A percentile compares a stretch with the other conserved stretches of the same genome.
phyloP scores from a whole-genome alignment of 495 filamentous ascomycete species.

The Penicillium canariense region DNA sequence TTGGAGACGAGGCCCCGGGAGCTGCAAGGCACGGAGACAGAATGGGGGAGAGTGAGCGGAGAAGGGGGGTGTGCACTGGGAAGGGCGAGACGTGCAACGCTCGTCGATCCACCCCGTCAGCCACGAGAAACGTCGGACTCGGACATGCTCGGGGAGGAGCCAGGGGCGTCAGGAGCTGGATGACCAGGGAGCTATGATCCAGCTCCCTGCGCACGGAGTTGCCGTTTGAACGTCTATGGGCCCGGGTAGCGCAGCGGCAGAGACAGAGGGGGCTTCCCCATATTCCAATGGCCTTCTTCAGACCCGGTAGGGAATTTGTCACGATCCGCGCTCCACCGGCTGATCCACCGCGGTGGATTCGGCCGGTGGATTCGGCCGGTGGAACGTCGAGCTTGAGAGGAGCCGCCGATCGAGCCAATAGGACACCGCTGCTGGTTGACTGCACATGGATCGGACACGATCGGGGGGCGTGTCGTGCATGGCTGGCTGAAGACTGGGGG shows the following conservation, averaged over 20 bases:
- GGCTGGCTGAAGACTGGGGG: constrained; percentile 29
- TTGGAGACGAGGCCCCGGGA: not conserved
- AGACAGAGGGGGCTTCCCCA: constrained; percentile 5
- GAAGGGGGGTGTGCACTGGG: not conserved
- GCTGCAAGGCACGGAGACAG: constrained; percentile 12
- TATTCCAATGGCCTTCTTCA: constrained; percentile 9
- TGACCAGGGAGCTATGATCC: not conserved
- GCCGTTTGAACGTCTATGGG: too few species aligned
- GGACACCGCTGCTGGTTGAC: constrained; percentile 11
- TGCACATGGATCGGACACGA: constrained; percentile 17
- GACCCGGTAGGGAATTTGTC: constrained; percentile 21
- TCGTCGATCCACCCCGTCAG: constrained; percentile 16
- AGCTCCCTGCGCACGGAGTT: constrained; percentile 11
- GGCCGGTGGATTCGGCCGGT: too few species aligned
- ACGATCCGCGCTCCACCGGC: constrained; percentile 21
- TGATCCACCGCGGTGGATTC: constrained; percentile 8
- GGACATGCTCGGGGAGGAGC: constrained; percentile 22
- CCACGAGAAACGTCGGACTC: constrained; percentile 13
- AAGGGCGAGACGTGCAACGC: constrained; percentile 5
- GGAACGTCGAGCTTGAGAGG: constrained; percentile 5
- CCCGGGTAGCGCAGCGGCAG: not conserved
- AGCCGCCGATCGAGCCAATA: constrained; percentile 23
- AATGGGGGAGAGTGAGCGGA: not conserved
- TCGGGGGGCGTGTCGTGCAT: constrained; percentile 30
- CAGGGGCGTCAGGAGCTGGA: not conserved